phyloP scores from a whole-genome alignment of 768 basidiomycete genomes.

The Naganishia onofrii region DNA sequence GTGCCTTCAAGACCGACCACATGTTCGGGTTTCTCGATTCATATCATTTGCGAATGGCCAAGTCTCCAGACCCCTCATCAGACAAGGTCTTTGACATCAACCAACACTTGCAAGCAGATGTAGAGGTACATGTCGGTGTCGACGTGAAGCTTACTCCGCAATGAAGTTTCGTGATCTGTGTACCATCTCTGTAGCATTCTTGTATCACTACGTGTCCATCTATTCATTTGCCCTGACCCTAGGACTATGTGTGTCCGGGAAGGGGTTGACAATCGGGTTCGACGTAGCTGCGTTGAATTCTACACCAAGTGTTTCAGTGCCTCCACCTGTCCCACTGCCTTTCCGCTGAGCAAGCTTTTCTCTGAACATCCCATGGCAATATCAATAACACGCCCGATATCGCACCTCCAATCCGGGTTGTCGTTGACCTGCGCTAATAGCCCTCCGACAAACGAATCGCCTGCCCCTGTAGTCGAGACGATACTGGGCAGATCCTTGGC shows the following conservation, averaged over 20 bases:
- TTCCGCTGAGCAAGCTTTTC: slow-evolving; percentile 20
- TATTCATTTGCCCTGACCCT: slow-evolving; percentile 4
- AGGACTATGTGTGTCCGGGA: no score
- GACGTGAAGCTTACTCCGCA: not conserved
- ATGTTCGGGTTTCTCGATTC: slow-evolving; percentile 18
- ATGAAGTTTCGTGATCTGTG: not conserved
- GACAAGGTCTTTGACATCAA: slow-evolving; percentile 1
- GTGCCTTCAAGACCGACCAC: slow-evolving; percentile 2
- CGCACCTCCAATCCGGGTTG: slow-evolving; percentile 1
- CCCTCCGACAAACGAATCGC: slow-evolving; percentile 83
- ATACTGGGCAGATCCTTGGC: slow-evolving; percentile 56
- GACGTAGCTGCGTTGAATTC: not conserved
- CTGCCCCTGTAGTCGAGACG: slow-evolving; percentile 84
- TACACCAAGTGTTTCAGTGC: not conserved
- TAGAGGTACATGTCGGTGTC: slow-evolving; percentile 8
- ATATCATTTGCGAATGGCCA: slow-evolving; percentile 1
- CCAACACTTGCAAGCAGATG: slow-evolving; percentile 1
- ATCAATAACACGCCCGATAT: slow-evolving; percentile 1
- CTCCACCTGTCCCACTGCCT: slow-evolving; percentile 14
- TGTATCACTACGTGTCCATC: not conserved
- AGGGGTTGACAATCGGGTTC: not conserved
- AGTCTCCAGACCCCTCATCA: not conserved
- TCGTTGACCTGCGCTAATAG: slow-evolving; percentile 63
- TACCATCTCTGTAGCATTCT: not conserved
- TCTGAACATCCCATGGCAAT: slow-evolving; percentile 16